Evolutionary conservation across 805 yeast genomes (phyloP).

Genomic region (Lachancea sp.): DNA sequence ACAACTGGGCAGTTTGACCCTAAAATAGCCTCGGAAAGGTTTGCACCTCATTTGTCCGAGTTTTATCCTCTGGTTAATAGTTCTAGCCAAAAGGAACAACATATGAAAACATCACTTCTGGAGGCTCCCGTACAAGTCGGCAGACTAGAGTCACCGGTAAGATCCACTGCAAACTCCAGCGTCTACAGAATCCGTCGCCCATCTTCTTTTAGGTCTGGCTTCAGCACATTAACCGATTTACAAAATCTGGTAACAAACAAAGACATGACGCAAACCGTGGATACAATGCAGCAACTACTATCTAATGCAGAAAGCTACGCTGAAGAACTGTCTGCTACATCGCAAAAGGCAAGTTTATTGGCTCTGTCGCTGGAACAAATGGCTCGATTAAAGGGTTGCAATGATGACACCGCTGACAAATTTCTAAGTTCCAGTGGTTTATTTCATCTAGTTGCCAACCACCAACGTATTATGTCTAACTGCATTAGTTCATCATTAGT

Average conservation of each 20-base stretch:
- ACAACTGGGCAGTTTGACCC: background rate
- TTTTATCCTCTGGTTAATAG: constrained; percentile 48
- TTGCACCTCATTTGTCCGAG: constrained; percentile 51
- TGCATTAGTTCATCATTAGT: constrained; percentile 50
- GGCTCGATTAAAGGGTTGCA: constrained; percentile 58
- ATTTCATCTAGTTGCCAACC: constrained; percentile 69
- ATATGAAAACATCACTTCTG: background rate
- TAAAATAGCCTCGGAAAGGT: constrained; percentile 21
- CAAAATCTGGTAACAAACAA: constrained; percentile 54
- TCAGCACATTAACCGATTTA: constrained; percentile 45
- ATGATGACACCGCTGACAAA: constrained; percentile 50
- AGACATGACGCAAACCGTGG: constrained; percentile 49
- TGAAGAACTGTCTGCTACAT: constrained; percentile 30
- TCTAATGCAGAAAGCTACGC: constrained; percentile 42
- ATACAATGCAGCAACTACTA: constrained; percentile 45
- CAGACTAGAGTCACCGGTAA: constrained; percentile 3
- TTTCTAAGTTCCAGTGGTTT: constrained; percentile 68
- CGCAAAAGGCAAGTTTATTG: constrained; percentile 61
- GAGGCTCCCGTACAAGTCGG: background rate
- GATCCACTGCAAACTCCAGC: constrained; percentile 5
- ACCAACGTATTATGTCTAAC: constrained; percentile 62
- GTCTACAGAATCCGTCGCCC: constrained; percentile 17
- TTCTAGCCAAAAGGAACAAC: background rate
- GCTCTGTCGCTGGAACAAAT: constrained; percentile 64
- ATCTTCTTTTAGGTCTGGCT: constrained; percentile 40